Base-by-base conservation (phyloP, 2,329 filamentous ascomycete genomes). In the Ophiostoma ulmi region DNA sequence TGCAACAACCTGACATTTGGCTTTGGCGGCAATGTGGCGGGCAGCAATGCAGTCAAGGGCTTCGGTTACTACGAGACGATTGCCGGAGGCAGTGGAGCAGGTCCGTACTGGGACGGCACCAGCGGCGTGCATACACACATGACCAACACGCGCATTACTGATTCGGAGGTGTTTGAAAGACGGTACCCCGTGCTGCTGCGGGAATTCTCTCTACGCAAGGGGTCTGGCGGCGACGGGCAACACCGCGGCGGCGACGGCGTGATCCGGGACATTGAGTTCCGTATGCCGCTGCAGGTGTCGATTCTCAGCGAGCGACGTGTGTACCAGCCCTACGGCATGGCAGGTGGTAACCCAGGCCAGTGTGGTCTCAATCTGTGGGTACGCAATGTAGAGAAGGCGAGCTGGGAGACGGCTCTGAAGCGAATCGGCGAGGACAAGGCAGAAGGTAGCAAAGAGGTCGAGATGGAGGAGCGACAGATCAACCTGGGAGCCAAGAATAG, bases 331-430 rank as follows among this genome's bases (percentile, higher is more conserved):
- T 97, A 94, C 75, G 94, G 94, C 0, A 84, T 97, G 72, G 89
- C 88, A 31, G 94, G 94, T 0, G 94, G 94, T 3, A 90, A 89
- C 71, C 90, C 94, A 73, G 94, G 88, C 0, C 81, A 87, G 75
- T 90, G 91, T 68, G 94, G 94, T 0, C 81, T 94, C 73, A 98
- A 98, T 75, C 82, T 96, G 65, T 98, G 94, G 94, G 89, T 96
- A 41, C 84, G 92, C 8, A 90, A 87, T 72, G 89, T 94, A 69
- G 82, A 84, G 74, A 88, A 87, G 78, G 81, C 81, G 1, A 83
- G 83, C 75, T 83, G 83, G 77, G 83, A 84, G 78, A 78, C 79
- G 72, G 81, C 81, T 22, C 77, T 81, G 69, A 79, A 78, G 14
- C 75, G 78, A 71, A 76, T 84, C 8, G 61, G 61, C 61, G 36